Percentiles rank a stretch among this genome's conserved stretches.
phyloP scores from a whole-genome alignment of 129 eudicot genomes.

The Saussurea involucrata region DNA sequence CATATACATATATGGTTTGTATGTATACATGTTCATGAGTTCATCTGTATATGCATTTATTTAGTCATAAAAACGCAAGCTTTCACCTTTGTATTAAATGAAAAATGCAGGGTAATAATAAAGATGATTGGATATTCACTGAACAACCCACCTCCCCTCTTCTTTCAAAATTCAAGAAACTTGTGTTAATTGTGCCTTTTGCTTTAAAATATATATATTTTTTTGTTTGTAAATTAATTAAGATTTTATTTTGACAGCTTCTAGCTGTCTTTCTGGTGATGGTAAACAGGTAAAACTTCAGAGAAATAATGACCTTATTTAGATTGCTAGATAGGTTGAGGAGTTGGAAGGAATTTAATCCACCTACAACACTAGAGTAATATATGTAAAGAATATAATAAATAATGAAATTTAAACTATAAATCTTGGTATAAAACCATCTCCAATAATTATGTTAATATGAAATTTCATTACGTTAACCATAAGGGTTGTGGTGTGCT shows the following conservation, averaged over 20 bases:
- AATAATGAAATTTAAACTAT: background rate
- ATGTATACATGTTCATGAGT: constrained; percentile 25
- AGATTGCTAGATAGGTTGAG: constrained; percentile 48
- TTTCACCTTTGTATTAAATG: constrained; percentile 37
- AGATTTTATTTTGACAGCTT: constrained; percentile 42
- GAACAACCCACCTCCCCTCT: constrained; percentile 40
- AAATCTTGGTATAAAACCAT: constrained; percentile 12
- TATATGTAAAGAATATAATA: background rate
- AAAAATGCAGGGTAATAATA: constrained; percentile 36
- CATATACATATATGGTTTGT: constrained; percentile 10
- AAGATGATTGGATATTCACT: constrained; percentile 41
- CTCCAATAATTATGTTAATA: too few relatives aligned
- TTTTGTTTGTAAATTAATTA: constrained; percentile 7
- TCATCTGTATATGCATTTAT: constrained; percentile 54
- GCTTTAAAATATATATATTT: constrained; percentile 6
- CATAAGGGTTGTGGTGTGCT: too few relatives aligned
- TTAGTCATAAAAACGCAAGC: constrained; percentile 28
- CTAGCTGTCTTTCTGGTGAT: constrained; percentile 44
- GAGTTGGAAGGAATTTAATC: constrained; percentile 32
- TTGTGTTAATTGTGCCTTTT: constrained; percentile 32
- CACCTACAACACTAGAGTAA: constrained; percentile 5
- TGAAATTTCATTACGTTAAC: too few relatives aligned
- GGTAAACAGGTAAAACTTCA: constrained; percentile 35
- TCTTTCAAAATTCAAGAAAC: constrained; percentile 38
- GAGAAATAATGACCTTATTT: constrained; percentile 41